Conservation (phyloP, 2,329 filamentous ascomycete species). For the Sporothrix sp. region DNA sequence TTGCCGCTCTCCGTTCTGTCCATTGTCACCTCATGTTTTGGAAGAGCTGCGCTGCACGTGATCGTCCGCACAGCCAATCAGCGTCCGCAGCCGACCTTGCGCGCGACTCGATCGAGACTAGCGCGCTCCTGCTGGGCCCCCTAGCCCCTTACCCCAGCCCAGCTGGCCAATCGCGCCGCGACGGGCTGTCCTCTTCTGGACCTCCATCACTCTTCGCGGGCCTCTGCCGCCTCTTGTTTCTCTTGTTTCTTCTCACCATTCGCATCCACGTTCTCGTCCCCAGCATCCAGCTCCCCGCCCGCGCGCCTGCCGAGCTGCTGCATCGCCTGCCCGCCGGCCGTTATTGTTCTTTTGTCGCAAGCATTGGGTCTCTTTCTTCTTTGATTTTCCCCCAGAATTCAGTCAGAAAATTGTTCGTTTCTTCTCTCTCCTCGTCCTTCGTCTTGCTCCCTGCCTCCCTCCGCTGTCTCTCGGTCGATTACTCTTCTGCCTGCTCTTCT, state of each 20-base stretch:
- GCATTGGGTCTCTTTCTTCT: neutral
- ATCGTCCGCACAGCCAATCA: neutral
- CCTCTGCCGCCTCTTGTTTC: neutral
- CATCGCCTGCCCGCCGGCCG: neutral
- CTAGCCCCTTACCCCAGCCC: neutral
- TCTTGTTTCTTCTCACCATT: neutral
- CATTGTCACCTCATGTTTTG: too few relatives aligned
- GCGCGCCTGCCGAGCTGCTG: neutral
- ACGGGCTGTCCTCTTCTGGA: neutral
- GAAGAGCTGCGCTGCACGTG: constrained; percentile 4
- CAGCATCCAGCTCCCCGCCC: neutral
- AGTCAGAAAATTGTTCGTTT: constrained; percentile 15
- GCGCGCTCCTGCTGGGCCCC: neutral
- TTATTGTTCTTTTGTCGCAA: neutral
- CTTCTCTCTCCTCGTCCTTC: constrained; percentile 14
- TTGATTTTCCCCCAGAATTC: constrained; percentile 2
- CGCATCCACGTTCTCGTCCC: constrained; percentile 1
- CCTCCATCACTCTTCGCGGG: neutral
- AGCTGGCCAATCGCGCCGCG: constrained; percentile 10
- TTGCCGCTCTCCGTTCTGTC: neutral
- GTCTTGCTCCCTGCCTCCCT: neutral
- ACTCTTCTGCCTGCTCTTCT: too few relatives aligned
- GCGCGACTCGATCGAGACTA: neutral
- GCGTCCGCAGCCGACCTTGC: neutral
- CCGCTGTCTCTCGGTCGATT: too few relatives aligned